phyloP scores from a whole-genome alignment of 306 rosid species.

The Glycine tomentella region DNA sequence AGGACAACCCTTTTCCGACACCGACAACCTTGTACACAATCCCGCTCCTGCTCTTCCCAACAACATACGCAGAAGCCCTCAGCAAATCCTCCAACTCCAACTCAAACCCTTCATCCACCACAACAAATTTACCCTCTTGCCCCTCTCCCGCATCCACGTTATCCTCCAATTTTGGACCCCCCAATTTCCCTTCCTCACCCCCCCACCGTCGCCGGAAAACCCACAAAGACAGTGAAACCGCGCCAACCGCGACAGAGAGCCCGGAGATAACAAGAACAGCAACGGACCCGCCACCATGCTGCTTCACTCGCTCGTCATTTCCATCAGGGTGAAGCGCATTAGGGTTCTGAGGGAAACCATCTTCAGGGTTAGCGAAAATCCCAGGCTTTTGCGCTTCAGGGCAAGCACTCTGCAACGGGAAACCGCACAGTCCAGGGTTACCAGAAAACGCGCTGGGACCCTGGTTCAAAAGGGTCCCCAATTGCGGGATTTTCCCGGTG shows the following conservation, averaged over 20 bases:
- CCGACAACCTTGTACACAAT: constrained; percentile 82
- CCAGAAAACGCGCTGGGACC: constrained; percentile 86
- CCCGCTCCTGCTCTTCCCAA: constrained; percentile 85
- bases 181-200: constrained; percentile 53
- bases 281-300: constrained; percentile 46
- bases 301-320: constrained; percentile 40
- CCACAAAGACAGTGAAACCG: constrained; percentile 64
- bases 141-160: constrained; percentile 56
- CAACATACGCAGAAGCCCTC: constrained; percentile 90
- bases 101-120: constrained; percentile 71
- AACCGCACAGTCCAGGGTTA: constrained; percentile 82
- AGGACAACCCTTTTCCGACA: constrained; percentile 52
- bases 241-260: constrained; percentile 58
- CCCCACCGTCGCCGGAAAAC: constrained; percentile 57
- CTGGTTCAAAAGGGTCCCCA: constrained; percentile 75
- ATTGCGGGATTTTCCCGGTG: constrained; percentile 80
- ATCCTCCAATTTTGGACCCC: constrained; percentile 34
- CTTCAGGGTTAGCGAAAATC: constrained; percentile 32
- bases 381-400: constrained; percentile 69
- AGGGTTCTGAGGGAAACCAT: constrained; percentile 25
- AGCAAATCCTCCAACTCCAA: constrained; percentile 82
- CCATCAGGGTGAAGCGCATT: constrained; percentile 45
- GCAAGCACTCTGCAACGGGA: constrained; percentile 72
- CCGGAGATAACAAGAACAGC: constrained; percentile 63
- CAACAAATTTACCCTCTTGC: constrained; percentile 73